Conservation (phyloP, 2,329 filamentous ascomycete genomes). For the Ampelomyces quisqualis region DNA sequence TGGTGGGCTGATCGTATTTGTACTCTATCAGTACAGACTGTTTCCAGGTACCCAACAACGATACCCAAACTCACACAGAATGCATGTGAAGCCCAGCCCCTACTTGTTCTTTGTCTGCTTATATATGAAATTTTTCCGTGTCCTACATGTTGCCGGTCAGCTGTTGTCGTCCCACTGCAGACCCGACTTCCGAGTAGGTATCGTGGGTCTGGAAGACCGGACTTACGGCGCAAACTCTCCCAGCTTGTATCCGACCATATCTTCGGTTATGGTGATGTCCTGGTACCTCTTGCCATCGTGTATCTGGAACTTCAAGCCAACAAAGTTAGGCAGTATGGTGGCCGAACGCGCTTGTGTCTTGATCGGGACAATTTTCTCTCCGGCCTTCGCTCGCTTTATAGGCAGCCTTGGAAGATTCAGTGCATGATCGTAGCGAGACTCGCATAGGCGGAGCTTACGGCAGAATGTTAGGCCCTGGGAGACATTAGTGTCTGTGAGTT, state of each 20-base stretch:
- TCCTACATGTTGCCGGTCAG: constrained; percentile 49
- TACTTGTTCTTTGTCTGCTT: constrained; percentile 72
- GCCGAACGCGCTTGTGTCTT: constrained; percentile 83
- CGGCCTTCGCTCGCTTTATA: constrained; percentile 62
- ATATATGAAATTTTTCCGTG: constrained; percentile 67
- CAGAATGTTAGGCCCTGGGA: constrained; percentile 66
- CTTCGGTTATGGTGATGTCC: constrained; percentile 81
- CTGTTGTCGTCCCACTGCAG: neutral
- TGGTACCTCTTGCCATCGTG: constrained; percentile 89
- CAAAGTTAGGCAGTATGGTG: constrained; percentile 89
- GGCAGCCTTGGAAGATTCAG: constrained; percentile 54
- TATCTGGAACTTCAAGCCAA: constrained; percentile 84
- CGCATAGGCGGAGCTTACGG: constrained; percentile 56
- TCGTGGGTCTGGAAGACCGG: neutral
- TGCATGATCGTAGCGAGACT: constrained; percentile 5
- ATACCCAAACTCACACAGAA: constrained; percentile 42
- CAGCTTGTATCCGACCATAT: constrained; percentile 95
- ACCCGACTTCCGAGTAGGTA: neutral
- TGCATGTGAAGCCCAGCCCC: constrained; percentile 21
- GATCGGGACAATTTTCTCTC: constrained; percentile 69
- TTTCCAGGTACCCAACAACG: constrained; percentile 31
- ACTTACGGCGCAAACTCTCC: constrained; percentile 86
- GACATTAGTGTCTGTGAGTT: constrained; percentile 2
- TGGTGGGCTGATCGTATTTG: constrained; percentile 26
- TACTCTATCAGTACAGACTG: constrained; percentile 39